Evolutionary conservation across 2,329 filamentous ascomycete genomes (phyloP), one percentile per base, ranked within the genome.

Genomic region (Neofusicoccum ribis): DNA sequence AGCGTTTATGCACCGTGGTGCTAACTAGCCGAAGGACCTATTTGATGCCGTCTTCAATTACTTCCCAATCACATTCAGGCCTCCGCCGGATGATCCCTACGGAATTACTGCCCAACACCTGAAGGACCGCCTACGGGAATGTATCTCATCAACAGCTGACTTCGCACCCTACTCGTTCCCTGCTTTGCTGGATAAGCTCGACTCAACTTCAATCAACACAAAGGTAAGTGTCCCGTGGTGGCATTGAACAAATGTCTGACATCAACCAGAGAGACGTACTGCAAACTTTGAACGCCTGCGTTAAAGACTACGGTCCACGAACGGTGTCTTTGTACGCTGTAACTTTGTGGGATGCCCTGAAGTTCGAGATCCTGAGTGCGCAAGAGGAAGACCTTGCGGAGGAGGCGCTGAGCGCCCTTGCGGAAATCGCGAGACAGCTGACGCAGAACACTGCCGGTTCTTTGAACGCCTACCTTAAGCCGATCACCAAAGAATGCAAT

Each of bases 41-140:
- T 90, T 90, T 71, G 88, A 91, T 68, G 83, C 87, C 3, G 87
- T 89, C 17, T 91, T 89, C 76, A 89, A 89, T 70, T 91, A 91
- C 74, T 91, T 90, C 72, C 88, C 88, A 0, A 90, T 91, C 69
- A 90, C 88, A 0, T 91, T 90, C 76, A 84, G 86, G 70, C 88
- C 88, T 11, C 88, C 88, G 1, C 88, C 87, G 11, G 87, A 89
- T 68, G 88, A 90, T 71, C 88, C 88, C 1, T 90, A 89, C 67
- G 86, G 87, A 1, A 89, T 91, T 67, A 90, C 88, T 2, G 86
- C 88, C 2, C 87, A 90, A 69, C 85, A 90, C 70, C 74, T 91
- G 65, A 91, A 91, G 71, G 82, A 85, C 60, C 82, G 88, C 34
- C 73, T 91, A 14, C 82, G 86, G 67, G 84, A 86, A 49, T 91